Evolutionary conservation across 371 early-diverging fungal genomes (phyloP), one percentile per base, ranked within the genome.

Genomic region (Lichtheimia corymbifera): DNA sequence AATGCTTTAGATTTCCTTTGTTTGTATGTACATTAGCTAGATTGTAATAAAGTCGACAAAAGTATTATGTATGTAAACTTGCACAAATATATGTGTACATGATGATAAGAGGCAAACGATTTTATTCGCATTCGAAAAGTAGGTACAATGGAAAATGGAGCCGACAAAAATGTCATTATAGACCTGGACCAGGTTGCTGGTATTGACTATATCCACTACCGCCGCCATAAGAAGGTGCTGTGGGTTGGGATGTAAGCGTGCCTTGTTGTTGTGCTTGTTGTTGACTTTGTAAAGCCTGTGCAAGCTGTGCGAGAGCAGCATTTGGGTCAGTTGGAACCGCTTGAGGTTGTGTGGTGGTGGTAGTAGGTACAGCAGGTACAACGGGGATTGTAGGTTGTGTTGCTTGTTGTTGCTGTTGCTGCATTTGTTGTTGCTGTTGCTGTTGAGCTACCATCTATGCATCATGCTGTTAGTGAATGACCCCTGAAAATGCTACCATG

Each of bases 251-350:
- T 17, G 47, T n/a, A 22, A 22, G 14, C 22, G 22, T 43, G 3
- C 50, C 35, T 58, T 50, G 55, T 30, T 61, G 66, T 24, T 52
- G 60, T 41, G 7, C 13, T 9, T 61, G 66, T 30, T 65, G 63
- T 20, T 65, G 70, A 24, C 40, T 59, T 53, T 70, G 66, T 18
- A 70, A 60, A 22, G 63, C 18, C 30, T 68, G 65, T 7, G 65
- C 63, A 13, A 69, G 43, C 17, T 68, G 69, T 30, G 43, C 58
- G 11, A 68, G 56, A 24, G 66, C 62, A 28, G 27, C 35, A 24
- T 62, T 59, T 20, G 66, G 49, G 22, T 35, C 59, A 0, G 61
- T 24, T 27, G 42, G 30, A n/a, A 52, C 49, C 55, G 55, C 54
- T 13, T 45, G 50, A 18, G 59, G 53, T 28, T 27, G 51, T 28